Evolutionary conservation across 805 yeast species (phyloP).

Genomic region (Candida endomychidarum): DNA sequence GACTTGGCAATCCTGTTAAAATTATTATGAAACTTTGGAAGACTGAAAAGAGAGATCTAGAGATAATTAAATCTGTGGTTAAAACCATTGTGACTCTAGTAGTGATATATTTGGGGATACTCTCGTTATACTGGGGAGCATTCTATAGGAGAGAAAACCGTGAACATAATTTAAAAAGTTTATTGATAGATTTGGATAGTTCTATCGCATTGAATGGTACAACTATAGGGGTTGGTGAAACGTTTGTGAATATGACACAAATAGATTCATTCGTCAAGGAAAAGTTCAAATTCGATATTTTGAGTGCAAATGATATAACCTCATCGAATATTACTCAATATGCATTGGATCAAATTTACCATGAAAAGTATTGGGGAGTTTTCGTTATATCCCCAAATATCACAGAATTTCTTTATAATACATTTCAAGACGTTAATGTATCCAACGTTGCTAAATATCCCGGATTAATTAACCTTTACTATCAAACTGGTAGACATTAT

Average conservation of each 20-base stretch:
- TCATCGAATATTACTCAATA: constrained; percentile 14
- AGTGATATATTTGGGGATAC: constrained; percentile 29
- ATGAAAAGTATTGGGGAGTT: constrained; percentile 32
- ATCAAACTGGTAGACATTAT: constrained; percentile 30
- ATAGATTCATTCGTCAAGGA: neutral
- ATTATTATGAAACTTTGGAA: constrained; percentile 21
- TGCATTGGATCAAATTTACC: constrained; percentile 23
- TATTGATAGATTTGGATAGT: constrained; percentile 35
- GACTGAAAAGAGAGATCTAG: constrained; percentile 14
- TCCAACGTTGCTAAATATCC: constrained; percentile 13
- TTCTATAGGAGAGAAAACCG: constrained; percentile 29
- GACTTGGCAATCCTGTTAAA: too few relatives aligned
- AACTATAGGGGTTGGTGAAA: constrained; percentile 6
- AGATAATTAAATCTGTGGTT: neutral
- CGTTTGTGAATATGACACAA: neutral
- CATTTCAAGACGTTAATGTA: constrained; percentile 17
- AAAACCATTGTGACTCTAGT: neutral
- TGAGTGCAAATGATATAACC: neutral
- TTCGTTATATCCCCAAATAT: constrained; percentile 26
- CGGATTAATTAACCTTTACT: constrained; percentile 20
- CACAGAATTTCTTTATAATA: constrained; percentile 23
- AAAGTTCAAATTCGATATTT: constrained; percentile 1
- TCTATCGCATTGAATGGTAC: constrained; percentile 19
- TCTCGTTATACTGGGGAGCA: constrained; percentile 44
- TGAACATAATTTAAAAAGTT: constrained; percentile 30